Conservation (phyloP, 1,139 yeast genomes). For the Saccharomyces hybrid region DNA sequence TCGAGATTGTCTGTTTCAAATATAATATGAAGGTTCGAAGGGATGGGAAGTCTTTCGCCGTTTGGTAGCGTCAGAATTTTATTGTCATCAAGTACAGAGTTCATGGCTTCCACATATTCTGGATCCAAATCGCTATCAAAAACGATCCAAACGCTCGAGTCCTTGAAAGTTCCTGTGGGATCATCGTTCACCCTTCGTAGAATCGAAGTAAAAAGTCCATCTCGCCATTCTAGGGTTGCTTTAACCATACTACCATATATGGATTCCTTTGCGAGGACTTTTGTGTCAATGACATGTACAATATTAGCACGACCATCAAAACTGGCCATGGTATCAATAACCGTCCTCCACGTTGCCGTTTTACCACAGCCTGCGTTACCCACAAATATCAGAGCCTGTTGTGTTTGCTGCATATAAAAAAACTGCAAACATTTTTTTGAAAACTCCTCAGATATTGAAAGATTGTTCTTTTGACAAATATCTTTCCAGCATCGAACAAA, state of each 20-base stretch:
- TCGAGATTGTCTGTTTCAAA: constrained; percentile 69
- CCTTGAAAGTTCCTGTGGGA: constrained; percentile 49
- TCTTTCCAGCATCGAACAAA: background rate
- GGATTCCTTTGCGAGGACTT: constrained; percentile 57
- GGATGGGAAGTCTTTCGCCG: constrained; percentile 74
- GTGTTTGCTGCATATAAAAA: constrained; percentile 52
- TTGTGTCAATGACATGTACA: constrained; percentile 58
- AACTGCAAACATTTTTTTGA: constrained; percentile 55
- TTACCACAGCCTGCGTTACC: constrained; percentile 80
- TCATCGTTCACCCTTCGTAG: constrained; percentile 55
- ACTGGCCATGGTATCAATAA: constrained; percentile 40
- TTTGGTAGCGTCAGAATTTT: constrained; percentile 73
- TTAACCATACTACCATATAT: constrained; percentile 67
- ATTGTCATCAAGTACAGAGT: constrained; percentile 88
- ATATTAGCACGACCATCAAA: constrained; percentile 37
- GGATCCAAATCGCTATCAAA: constrained; percentile 96
- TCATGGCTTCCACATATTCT: constrained; percentile 84
- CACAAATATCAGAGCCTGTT: constrained; percentile 75
- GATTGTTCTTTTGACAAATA: constrained; percentile 2
- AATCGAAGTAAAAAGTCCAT: constrained; percentile 71
- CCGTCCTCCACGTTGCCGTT: constrained; percentile 45
- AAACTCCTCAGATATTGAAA: constrained; percentile 37
- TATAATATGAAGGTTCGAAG: constrained; percentile 53
- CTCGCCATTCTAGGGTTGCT: constrained; percentile 86
- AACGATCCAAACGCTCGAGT: constrained; percentile 62